phyloP scores from a whole-genome alignment of 306 rosid genomes.

The Chamaecrista fasciculata region DNA sequence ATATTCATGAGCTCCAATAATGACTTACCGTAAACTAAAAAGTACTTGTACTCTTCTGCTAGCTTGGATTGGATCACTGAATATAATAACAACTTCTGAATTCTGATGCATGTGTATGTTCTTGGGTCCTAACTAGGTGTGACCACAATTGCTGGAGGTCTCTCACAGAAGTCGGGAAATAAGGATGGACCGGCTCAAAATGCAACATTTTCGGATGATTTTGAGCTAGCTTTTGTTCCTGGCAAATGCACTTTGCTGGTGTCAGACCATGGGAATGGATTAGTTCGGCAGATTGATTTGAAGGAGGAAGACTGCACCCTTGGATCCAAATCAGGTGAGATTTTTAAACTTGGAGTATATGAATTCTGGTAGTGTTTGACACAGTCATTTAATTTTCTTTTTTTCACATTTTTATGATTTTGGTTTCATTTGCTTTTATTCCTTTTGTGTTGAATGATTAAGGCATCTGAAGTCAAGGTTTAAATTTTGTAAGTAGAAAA shows the following conservation, averaged over 20 bases:
- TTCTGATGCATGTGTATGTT: slow-evolving; percentile 1
- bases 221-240: slow-evolving; percentile 55
- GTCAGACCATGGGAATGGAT: slow-evolving; percentile 50
- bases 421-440: slow-evolving; percentile 7
- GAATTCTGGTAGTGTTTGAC: neutral
- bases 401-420: slow-evolving; percentile 18
- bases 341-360: slow-evolving; percentile 23
- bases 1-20: neutral
- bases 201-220: slow-evolving; percentile 53
- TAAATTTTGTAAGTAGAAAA: neutral
- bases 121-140: slow-evolving; percentile 50
- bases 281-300: slow-evolving; percentile 58
- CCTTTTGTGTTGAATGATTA: neutral
- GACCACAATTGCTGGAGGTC: slow-evolving; percentile 71
- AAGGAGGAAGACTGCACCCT: slow-evolving; percentile 60
- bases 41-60: neutral
- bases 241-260: slow-evolving; percentile 53
- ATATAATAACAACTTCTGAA: neutral
- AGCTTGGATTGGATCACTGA: slow-evolving; percentile 11
- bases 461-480: neutral
- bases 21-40: neutral
- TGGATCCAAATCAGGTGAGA: slow-evolving; percentile 48
- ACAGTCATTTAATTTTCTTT: neutral
- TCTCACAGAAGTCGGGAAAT: slow-evolving; percentile 32
- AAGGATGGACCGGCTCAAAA: slow-evolving; percentile 66